Percentiles rank a stretch among this genome's conserved stretches.
These are phyloP conservation scores for Camillea tinctor DNA, from an alignment of 2,329 filamentous ascomycete species.

Conservation along the genomic window DNA sequence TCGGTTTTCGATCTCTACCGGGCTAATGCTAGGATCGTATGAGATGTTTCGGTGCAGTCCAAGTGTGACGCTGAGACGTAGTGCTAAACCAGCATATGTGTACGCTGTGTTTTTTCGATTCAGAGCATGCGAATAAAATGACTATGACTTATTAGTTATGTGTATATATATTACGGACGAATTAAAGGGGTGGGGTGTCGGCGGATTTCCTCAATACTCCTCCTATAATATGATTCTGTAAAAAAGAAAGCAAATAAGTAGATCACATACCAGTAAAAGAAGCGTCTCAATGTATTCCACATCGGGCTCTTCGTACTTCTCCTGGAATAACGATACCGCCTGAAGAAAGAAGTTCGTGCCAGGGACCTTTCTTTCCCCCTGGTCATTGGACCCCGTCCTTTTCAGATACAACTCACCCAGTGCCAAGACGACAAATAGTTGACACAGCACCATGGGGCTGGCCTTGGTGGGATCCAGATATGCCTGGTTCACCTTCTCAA, in stretches of 20 bases:
- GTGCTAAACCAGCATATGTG: constrained; percentile 36
- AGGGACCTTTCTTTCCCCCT: constrained; percentile 31
- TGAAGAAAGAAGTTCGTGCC: constrained; percentile 36
- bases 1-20: constrained; percentile 29
- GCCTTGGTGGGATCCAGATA: constrained; percentile 26
- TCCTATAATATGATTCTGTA: too few relatives aligned
- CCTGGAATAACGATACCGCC: constrained; percentile 34
- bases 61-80: constrained; percentile 36
- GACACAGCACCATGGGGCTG: constrained; percentile 9
- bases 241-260: neutral
- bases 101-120: constrained; percentile 41
- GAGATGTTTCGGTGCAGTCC: constrained; percentile 39
- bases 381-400: constrained; percentile 4
- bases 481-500: constrained; percentile 31
- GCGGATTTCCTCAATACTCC: too few relatives aligned
- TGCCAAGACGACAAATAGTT: constrained; percentile 17
- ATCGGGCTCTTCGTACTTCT: constrained; percentile 37
- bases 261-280: constrained; percentile 35
- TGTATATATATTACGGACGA: neutral
- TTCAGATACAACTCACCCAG: constrained; percentile 19
- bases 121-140: constrained; percentile 38
- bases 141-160: constrained; percentile 22
- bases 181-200: too few relatives aligned
- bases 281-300: constrained; percentile 38
- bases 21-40: constrained; percentile 31